phyloP scores from a whole-genome alignment of 441 rosid species.

The Adansonia gregorii region DNA sequence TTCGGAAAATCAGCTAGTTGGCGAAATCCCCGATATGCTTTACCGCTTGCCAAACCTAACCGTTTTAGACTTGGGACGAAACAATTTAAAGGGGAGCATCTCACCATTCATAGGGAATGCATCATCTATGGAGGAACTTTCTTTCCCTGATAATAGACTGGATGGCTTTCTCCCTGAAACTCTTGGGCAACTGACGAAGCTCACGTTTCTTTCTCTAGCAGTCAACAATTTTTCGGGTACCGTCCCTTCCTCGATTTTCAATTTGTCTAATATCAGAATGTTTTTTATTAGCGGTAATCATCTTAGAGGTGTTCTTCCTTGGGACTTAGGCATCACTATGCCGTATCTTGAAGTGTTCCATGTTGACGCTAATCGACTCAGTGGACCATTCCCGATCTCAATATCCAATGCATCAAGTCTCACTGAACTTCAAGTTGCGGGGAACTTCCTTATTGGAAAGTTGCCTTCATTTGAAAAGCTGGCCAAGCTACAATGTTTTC shows the following conservation, averaged over 20 bases:
- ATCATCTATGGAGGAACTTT: background rate
- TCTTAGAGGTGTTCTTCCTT: too few species aligned
- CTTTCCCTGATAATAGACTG: background rate
- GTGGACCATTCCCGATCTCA: conserved; percentile 18
- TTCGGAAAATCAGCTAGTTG: background rate
- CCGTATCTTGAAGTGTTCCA: background rate
- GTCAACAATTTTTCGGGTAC: too few species aligned
- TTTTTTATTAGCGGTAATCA: too few species aligned
- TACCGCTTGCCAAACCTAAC: background rate
- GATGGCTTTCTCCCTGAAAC: conserved; percentile 27
- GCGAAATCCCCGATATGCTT: conserved; percentile 12
- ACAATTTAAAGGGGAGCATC: conserved; percentile 10
- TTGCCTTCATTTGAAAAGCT: conserved; percentile 29
- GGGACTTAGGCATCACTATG: too few species aligned
- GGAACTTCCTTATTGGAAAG: conserved; percentile 2
- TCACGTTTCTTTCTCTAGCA: background rate
- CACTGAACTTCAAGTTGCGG: background rate
- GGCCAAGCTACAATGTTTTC: background rate
- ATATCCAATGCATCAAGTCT: conserved; percentile 28
- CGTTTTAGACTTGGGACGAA: background rate
- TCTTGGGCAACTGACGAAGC: background rate
- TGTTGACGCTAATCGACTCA: background rate
- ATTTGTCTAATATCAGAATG: too few species aligned
- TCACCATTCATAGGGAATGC: conserved; percentile 32
- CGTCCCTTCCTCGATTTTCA: too few species aligned